Evolutionary conservation across 345 rosid species (phyloP).

Genomic region (Rhizophora mangle): DNA sequence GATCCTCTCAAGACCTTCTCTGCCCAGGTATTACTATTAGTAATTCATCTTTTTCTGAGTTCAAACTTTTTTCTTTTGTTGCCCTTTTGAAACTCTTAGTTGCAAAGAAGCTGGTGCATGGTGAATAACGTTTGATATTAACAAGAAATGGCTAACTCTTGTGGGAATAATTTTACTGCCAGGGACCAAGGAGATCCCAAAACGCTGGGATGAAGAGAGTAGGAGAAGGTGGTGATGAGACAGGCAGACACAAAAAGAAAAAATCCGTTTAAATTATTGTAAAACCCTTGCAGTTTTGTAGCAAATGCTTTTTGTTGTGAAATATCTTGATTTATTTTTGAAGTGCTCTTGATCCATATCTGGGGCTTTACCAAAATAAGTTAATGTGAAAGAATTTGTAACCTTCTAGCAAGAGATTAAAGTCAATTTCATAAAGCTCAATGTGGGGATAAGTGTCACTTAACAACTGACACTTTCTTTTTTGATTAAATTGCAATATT

Average conservation of each 20-base stretch:
- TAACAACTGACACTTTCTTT: too few species aligned
- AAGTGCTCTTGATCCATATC: background rate
- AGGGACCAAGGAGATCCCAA: conserved; percentile 34
- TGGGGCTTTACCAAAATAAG: too few species aligned
- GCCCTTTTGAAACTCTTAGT: background rate
- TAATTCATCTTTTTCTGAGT: background rate
- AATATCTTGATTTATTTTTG: background rate
- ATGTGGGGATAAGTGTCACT: too few species aligned
- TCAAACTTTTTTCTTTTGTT: background rate
- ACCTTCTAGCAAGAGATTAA: too few species aligned
- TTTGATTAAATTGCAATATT: too few species aligned
- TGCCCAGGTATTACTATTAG: conserved; percentile 34
- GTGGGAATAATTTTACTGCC: conserved; percentile 3
- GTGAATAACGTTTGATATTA: background rate
- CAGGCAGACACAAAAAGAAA: conserved; percentile 32
- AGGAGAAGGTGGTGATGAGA: conserved; percentile 17
- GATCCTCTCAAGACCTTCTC: conserved; percentile 64
- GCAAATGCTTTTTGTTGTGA: background rate
- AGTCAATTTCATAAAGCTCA: too few species aligned
- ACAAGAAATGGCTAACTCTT: background rate
- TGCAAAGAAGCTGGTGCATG: background rate
- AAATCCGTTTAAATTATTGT: conserved; percentile 6
- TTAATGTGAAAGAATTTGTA: too few species aligned
- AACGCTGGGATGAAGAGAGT: conserved; percentile 36
- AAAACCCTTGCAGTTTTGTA: conserved; percentile 13